phyloP scores from a whole-genome alignment of 2,329 filamentous ascomycete genomes.

The Aschersonia sp. region DNA sequence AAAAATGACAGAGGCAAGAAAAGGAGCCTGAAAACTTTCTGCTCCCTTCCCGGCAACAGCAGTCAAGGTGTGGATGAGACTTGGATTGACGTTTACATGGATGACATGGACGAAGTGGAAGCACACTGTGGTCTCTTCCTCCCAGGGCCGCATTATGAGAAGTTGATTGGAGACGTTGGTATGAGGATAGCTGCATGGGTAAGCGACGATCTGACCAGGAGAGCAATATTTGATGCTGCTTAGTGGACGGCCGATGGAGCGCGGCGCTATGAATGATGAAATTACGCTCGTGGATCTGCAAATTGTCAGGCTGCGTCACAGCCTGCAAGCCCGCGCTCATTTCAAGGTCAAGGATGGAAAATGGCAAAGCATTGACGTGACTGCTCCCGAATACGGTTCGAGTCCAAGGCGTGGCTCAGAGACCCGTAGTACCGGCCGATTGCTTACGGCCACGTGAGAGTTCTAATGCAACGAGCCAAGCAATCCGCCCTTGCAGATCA shows the following conservation, averaged over 20 bases:
- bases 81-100: conserved; percentile 73
- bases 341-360: no score
- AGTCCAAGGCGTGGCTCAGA: no score
- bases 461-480: no score
- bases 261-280: not conserved
- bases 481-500: no score
- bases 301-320: no score
- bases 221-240: not conserved
- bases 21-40: conserved; percentile 61
- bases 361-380: no score
- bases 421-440: no score
- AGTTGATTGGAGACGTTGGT: conserved; percentile 61
- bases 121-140: conserved; percentile 79
- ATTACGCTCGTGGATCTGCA: no score
- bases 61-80: conserved; percentile 47
- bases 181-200: conserved; percentile 11
- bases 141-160: conserved; percentile 57
- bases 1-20: conserved; percentile 10
- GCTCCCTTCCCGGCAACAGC: conserved; percentile 47
- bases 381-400: no score
- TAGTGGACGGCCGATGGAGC: not conserved
- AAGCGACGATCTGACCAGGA: not conserved
- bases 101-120: conserved; percentile 68
- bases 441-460: no score
- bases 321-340: no score